Base-by-base conservation (phyloP, 1,284 basidiomycete species). In the Naganishia cerealis region DNA sequence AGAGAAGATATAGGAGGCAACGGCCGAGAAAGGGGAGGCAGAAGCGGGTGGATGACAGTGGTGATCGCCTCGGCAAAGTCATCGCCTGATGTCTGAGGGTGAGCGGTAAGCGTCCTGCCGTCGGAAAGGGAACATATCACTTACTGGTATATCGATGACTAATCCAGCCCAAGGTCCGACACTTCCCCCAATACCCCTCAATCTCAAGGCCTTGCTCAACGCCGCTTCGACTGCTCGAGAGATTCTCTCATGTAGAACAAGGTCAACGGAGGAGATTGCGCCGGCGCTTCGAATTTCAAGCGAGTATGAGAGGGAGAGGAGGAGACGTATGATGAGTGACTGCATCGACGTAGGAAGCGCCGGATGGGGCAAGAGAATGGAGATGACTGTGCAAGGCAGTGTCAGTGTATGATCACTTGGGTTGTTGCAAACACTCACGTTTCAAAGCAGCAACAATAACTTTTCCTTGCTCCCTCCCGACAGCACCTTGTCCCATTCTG, bases 261-360 rank as follows among this genome's bases (percentile, higher is more conserved):
- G 67, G 33, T 69, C 67, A 10, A 52, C 55, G 13, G 52, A n/a
- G 5, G 59, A 70, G 26, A 70, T 39, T 13, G 61, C 53, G 9
- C 52, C 26, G 21, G 66, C 39, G 42, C 42, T 58, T 42, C 58
- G 66, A 13, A 38, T 59, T 10, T 53, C 40, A 26, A 70, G 57
- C 2, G 57, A 43, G 29, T 57, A 50, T 21, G 66, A 72, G 3
- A 78, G 68, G 8, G 73, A 73, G 42, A 78, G 73, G 58, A 90
- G 80, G 85, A 84, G 69, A 15, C 78, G 75, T 67, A 78, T 73
- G 7, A 76, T 78, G 40, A 80, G 73, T 9, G 75, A 75, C 57
- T 89, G 85, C 52, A 91, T 82, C 12, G 90, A 87, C 43, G 90
- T 88, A 69, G 92, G 88, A 16, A 92, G 77, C 90, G 80, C 15